These are phyloP conservation scores for Alternaria arbusti DNA, from an alignment of 2,329 filamentous ascomycete species.

Conservation along the genomic window DNA sequence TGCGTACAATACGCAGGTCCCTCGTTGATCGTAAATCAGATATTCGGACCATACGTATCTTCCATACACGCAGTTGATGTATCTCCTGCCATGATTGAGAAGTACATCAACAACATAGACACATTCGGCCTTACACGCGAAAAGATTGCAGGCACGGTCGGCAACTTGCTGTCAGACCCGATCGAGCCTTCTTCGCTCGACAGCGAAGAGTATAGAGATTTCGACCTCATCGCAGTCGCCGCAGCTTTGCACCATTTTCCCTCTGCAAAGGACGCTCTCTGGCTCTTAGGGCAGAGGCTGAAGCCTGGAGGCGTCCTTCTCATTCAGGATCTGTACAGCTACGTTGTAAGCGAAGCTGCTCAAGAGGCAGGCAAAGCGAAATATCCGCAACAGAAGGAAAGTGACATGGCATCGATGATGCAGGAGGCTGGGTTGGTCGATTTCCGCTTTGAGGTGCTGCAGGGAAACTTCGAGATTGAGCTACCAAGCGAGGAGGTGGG, in stretches of 20 bases:
- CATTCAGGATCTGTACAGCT: constrained; percentile 6
- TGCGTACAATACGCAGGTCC: not conserved
- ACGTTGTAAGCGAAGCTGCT: not conserved
- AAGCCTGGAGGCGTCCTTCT: constrained; percentile 6
- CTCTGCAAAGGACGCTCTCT: not conserved
- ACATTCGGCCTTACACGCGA: not conserved
- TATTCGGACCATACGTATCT: constrained; percentile 10
- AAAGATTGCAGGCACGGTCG: not conserved
- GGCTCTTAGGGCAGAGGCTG: not conserved
- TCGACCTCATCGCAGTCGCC: constrained; percentile 1
- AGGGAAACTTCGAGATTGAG: not conserved
- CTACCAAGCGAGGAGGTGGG: not conserved
- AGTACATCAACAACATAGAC: not conserved
- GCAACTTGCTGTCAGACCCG: not conserved
- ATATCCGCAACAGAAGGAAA: not conserved
- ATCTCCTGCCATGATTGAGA: constrained; percentile 7
- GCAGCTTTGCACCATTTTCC: not conserved
- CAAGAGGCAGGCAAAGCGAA: not conserved
- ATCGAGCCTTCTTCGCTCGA: not conserved
- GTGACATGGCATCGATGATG: not conserved
- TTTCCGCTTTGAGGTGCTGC: not conserved
- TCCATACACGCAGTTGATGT: constrained; percentile 11
- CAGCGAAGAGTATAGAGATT: not conserved
- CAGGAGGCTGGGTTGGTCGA: not conserved
- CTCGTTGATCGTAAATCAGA: not conserved